Percentiles rank a stretch among this genome's conserved stretches.
These are phyloP conservation scores for Suhomyces yuchorum DNA, from an alignment of 1,139 yeast species.

Conservation along the genomic window DNA sequence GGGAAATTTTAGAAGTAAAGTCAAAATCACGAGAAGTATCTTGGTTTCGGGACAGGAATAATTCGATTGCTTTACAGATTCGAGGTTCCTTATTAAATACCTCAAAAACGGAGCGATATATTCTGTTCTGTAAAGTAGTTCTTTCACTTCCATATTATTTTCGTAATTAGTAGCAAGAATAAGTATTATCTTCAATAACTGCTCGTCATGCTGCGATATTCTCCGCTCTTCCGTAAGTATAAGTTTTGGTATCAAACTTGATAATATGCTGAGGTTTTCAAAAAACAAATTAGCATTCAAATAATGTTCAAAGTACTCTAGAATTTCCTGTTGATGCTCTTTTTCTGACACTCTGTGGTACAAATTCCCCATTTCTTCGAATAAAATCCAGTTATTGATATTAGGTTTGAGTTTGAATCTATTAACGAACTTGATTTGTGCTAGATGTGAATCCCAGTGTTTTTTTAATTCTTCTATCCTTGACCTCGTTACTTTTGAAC, in stretches of 20 bases:
- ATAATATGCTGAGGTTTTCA: constrained; percentile 6
- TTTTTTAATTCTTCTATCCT: background rate
- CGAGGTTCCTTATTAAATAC: constrained; percentile 2
- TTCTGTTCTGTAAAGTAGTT: constrained; percentile 2
- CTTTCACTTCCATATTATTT: background rate
- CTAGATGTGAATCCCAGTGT: background rate
- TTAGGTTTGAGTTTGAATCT: background rate
- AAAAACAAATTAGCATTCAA: constrained; percentile 3
- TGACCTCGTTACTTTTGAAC: constrained; percentile 9
- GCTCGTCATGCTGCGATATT: background rate
- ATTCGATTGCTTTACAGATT: background rate
- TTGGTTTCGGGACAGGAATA: constrained; percentile 1
- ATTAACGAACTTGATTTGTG: background rate
- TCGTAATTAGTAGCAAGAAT: constrained; percentile 12
- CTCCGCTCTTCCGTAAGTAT: background rate
- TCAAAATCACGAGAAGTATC: constrained; percentile 13
- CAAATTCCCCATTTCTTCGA: constrained; percentile 4
- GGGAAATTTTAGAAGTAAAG: constrained; percentile 11
- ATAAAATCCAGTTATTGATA: constrained; percentile 7
- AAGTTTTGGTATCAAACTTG: background rate
- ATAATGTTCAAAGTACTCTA: constrained; percentile 15
- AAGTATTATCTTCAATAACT: constrained; percentile 8
- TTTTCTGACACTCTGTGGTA: background rate
- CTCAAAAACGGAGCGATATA: background rate
- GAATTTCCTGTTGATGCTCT: background rate